Evolutionary conservation across 1,284 basidiomycete species (phyloP).

Genomic region (Leccinum laetum): DNA sequence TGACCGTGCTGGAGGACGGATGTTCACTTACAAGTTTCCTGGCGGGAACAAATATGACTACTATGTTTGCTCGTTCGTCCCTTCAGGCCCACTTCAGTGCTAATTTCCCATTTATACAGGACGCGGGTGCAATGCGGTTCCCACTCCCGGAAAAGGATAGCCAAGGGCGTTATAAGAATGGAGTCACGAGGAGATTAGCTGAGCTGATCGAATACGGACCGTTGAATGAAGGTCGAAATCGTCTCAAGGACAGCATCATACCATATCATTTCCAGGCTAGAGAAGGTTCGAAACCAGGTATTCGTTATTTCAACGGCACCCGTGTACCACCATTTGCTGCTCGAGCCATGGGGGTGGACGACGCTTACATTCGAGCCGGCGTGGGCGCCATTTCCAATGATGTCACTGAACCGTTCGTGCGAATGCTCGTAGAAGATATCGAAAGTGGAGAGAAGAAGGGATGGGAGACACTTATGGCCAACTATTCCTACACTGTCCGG

Average conservation of each 20-base stretch:
- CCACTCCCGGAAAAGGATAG: conserved; percentile 18
- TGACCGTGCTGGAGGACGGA: conserved; percentile 31
- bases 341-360: conserved; percentile 7
- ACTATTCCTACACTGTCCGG: conserved; percentile 11
- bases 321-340: conserved; percentile 13
- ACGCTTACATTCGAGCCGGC: conserved; percentile 15
- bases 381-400: conserved; percentile 12
- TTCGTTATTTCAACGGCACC: conserved; percentile 16
- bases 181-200: conserved; percentile 32
- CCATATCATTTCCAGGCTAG: conserved; percentile 8
- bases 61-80: conserved; percentile 10
- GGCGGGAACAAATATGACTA: conserved; percentile 16
- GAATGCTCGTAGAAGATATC: conserved; percentile 11
- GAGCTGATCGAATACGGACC: conserved; percentile 22
- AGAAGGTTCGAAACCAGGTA: conserved; percentile 7
- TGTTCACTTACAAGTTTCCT: conserved; percentile 35
- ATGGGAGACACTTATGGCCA: conserved; percentile 15
- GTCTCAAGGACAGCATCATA: conserved; percentile 13
- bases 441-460: conserved; percentile 7
- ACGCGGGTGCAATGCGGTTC: conserved; percentile 35
- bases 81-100: not conserved
- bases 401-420: conserved; percentile 10
- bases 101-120: conserved; percentile 8
- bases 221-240: conserved; percentile 13
- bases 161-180: conserved; percentile 19